phyloP scores from a whole-genome alignment of 2,329 filamentous ascomycete species.

The Xylaria sp. region DNA sequence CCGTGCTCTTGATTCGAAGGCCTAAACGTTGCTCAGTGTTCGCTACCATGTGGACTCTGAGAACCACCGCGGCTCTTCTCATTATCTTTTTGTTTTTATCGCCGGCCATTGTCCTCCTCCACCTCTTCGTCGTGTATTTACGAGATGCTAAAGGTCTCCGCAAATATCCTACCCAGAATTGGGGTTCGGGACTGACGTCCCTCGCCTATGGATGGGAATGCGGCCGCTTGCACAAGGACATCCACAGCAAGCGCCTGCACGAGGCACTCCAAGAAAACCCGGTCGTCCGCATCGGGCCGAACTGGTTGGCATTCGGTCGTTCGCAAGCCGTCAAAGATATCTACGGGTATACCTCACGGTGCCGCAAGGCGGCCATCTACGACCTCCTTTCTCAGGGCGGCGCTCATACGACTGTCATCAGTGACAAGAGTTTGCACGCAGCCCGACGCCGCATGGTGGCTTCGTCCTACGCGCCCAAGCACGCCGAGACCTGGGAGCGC shows the following conservation, averaged over 20 bases:
- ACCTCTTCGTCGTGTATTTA: not conserved
- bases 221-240: not conserved
- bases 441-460: no score
- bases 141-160: not conserved
- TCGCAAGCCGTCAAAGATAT: no score
- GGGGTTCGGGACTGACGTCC: not conserved
- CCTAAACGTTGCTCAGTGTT: no score
- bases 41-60: no score
- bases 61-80: not conserved
- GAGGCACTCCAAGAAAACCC: not conserved
- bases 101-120: not conserved
- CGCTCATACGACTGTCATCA: no score
- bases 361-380: no score
- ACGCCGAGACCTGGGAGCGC: no score
- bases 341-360: no score
- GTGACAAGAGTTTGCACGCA: no score
- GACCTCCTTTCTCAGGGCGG: no score
- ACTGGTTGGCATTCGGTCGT: not conserved
- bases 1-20: no score
- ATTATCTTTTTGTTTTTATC: not conserved
- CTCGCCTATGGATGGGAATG: not conserved
- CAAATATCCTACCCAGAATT: not conserved
- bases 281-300: not conserved
- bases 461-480: no score
- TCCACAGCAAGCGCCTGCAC: not conserved